A percentile compares a stretch with the other conserved stretches of the same genome.
Evolutionary conservation across 768 basidiomycete genomes (phyloP).

Genomic region (Auricularia sp.): DNA sequence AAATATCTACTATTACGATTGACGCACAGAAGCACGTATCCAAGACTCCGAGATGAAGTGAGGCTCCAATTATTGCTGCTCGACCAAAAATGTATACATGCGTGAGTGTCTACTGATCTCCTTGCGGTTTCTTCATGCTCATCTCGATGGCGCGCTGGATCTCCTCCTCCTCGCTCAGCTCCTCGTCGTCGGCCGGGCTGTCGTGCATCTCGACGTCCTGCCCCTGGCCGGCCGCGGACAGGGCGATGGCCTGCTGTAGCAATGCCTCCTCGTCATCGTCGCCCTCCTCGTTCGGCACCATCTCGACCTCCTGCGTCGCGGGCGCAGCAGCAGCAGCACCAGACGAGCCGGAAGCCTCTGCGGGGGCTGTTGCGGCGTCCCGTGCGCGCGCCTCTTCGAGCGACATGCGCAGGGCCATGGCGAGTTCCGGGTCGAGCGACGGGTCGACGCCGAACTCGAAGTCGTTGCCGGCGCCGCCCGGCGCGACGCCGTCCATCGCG

Average conservation of each 20-base stretch:
- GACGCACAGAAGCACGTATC: no score
- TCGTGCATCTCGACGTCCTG: constrained; percentile 44
- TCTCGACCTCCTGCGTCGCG: constrained; percentile 16
- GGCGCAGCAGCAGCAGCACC: constrained; percentile 23
- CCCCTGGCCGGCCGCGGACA: constrained; percentile 36
- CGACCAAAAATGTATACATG: no score
- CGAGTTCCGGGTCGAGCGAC: constrained; percentile 89
- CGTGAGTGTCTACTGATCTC: constrained; percentile 22
- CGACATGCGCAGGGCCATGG: constrained; percentile 96
- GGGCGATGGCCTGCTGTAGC: constrained; percentile 63
- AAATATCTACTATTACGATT: no score
- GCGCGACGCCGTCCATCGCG: constrained; percentile 30
- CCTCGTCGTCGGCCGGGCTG: constrained; percentile 52
- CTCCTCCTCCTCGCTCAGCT: constrained; percentile 75
- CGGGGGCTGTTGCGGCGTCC: constrained; percentile 35
- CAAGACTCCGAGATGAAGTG: no score
- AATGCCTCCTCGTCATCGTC: constrained; percentile 73
- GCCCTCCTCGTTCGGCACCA: constrained; percentile 8
- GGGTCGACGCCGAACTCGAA: constrained; percentile 94
- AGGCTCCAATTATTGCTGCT: no score
- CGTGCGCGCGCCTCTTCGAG: constrained; percentile 91
- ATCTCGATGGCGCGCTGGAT: constrained; percentile 87
- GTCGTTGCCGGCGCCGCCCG: constrained; percentile 32
- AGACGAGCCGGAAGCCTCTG: constrained; percentile 25
- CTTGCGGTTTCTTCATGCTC: constrained; percentile 70